Evolutionary conservation across 2,329 filamentous ascomycete genomes (phyloP).

Genomic region (Lasiodiplodia sp.): DNA sequence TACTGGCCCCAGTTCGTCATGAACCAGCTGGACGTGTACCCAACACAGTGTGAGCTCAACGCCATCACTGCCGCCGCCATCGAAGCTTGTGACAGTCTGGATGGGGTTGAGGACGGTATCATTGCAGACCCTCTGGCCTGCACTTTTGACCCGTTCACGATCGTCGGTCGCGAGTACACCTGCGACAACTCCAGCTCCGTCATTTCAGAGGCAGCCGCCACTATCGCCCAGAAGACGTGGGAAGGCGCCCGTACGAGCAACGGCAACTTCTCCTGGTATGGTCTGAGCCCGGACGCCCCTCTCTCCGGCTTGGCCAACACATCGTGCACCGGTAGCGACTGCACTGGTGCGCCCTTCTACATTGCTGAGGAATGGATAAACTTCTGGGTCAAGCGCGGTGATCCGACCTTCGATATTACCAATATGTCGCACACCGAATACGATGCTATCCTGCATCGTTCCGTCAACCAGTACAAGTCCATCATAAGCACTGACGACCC

Average conservation of each 20-base stretch:
- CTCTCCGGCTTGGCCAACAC: slow-evolving; percentile 37
- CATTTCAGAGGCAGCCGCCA: slow-evolving; percentile 41
- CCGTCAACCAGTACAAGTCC: slow-evolving; percentile 40
- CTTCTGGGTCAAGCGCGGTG: slow-evolving; percentile 32
- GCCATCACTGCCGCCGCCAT: slow-evolving; percentile 31
- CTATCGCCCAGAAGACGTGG: slow-evolving; percentile 44
- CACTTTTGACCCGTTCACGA: slow-evolving; percentile 23
- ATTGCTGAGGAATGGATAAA: slow-evolving; percentile 32
- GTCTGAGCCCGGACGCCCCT: slow-evolving; percentile 39
- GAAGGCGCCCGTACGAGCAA: slow-evolving; percentile 37
- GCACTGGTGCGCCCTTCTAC: slow-evolving; percentile 31
- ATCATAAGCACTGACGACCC: slow-evolving; percentile 49
- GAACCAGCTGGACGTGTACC: slow-evolving; percentile 38
- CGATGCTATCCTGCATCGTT: slow-evolving; percentile 37
- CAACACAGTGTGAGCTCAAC: slow-evolving; percentile 32
- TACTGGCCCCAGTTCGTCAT: slow-evolving; percentile 43
- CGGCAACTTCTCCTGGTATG: slow-evolving; percentile 44
- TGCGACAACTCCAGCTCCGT: slow-evolving; percentile 36
- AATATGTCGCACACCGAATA: slow-evolving; percentile 42
- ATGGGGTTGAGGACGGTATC: slow-evolving; percentile 32
- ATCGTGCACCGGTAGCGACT: slow-evolving; percentile 27
- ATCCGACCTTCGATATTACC: slow-evolving; percentile 30
- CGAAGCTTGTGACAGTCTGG: slow-evolving; percentile 27
- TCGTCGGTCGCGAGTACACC: slow-evolving; percentile 39
- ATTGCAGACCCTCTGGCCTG: neutral